Base-by-base conservation (phyloP, 257 asterid species). In the Solanum dulcamara region DNA sequence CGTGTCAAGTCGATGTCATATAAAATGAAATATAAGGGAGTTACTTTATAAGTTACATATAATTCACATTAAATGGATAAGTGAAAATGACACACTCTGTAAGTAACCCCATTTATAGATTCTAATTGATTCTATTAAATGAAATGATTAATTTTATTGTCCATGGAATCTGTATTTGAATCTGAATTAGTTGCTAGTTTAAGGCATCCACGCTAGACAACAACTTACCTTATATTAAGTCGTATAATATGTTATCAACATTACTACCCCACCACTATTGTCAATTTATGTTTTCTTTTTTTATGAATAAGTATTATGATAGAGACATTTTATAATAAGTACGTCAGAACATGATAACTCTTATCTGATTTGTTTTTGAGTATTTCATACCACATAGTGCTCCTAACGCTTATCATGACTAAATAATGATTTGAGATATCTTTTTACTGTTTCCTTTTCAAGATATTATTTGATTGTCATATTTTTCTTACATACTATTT, bases 141-240 rank as follows among this genome's bases (percentile, higher is more conserved):
- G 57, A 44, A 14, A 17, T 26, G 42, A 46, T 28, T 17, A 24
- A 75, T 74, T 24, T 74, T 42, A 40, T 14, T 7, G 44, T 75
- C 60, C 5, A 44, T 46, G 40, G 42, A 72, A 77, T 33, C 85
- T 18, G 79, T 59, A 83, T 88, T 87, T 80, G 85, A 85, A 89
- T 86, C 72, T 90, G 70, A 85, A 66, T 82, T 70, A 40, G n/a
- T 75, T 14, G 81, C 10, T 24, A 72, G 51, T 38, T 74, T 28
- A 17, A 46, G 28, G 62, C 26, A 28, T 28, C 17, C 44, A 79
- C 44, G 6, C 42, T 70, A 79, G 18, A 28, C 83, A 48, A 77
- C 42, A 77, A 77, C 83, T 77, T 17, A 30, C 40, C 28, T 14
- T 77, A 4, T 70, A 20, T 70, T 46, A 8, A 44, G 24, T 44